phyloP scores from a whole-genome alignment of 2,329 filamentous ascomycete genomes.

The Neofusicoccum ribis region DNA sequence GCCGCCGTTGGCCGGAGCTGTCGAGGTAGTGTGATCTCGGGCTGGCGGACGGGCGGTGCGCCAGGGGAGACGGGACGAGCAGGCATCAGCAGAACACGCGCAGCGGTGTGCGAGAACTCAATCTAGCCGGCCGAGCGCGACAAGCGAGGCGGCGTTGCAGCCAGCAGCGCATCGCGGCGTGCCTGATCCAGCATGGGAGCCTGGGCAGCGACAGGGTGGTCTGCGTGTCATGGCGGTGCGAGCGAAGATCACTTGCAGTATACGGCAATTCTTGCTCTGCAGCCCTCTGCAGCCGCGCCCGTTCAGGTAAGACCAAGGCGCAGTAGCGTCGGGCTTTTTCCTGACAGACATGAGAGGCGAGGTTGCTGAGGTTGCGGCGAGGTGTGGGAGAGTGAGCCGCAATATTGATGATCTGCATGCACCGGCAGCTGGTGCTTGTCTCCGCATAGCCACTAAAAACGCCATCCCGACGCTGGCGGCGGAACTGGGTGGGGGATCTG shows the following conservation, averaged over 20 bases:
- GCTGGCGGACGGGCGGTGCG: neutral
- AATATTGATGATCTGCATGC: slow-evolving; percentile 16
- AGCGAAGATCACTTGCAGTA: slow-evolving; percentile 5
- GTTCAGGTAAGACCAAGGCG: neutral
- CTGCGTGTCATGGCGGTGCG: neutral
- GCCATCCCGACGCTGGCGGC: neutral
- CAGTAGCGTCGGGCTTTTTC: slow-evolving; percentile 11
- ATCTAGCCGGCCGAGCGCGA: neutral
- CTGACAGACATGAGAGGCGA: neutral
- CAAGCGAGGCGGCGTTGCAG: neutral
- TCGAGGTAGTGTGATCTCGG: slow-evolving; percentile 16
- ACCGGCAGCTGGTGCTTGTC: neutral
- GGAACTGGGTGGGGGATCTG: slow-evolving; percentile 8
- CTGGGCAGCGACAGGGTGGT: neutral
- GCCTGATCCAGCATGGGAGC: neutral
- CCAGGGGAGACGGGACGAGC: slow-evolving; percentile 1
- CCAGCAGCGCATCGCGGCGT: neutral
- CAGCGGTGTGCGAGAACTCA: neutral
- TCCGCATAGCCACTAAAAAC: neutral
- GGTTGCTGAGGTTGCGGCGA: neutral
- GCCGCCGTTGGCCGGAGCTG: neutral
- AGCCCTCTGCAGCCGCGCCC: neutral
- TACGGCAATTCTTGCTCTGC: neutral
- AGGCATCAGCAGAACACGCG: neutral
- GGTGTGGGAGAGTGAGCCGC: slow-evolving; percentile 8